A percentile compares a stretch with the other conserved stretches of the same genome.
phyloP scores from a whole-genome alignment of 2,329 filamentous ascomycete genomes.

The Geoglossum cookeanum region DNA sequence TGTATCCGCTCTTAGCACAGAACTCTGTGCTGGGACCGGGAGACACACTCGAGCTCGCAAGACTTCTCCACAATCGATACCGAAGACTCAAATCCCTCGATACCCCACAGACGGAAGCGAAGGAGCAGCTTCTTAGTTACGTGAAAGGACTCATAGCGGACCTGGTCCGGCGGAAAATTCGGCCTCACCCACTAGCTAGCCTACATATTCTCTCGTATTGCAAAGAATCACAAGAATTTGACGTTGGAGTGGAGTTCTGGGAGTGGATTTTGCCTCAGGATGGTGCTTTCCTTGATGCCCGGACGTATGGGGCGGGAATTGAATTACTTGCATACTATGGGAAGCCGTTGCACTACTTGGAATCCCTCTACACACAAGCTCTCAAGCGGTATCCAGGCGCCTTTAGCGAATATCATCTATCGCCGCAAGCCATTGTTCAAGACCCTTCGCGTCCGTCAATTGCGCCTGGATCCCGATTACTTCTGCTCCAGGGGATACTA shows the following conservation, averaged over 20 bases:
- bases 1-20: background rate
- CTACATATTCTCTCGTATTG: slow-evolving; percentile 28
- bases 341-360: slow-evolving; percentile 22
- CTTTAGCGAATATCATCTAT: slow-evolving; percentile 28
- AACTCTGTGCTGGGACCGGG: background rate
- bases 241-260: slow-evolving; percentile 26
- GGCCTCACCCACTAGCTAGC: slow-evolving; percentile 18
- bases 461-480: slow-evolving; percentile 20
- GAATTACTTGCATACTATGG: slow-evolving; percentile 27
- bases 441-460: slow-evolving; percentile 19
- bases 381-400: slow-evolving; percentile 27
- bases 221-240: slow-evolving; percentile 25
- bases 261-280: slow-evolving; percentile 26
- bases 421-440: slow-evolving; percentile 26
- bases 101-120: too few species aligned
- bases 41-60: slow-evolving; percentile 1
- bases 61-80: background rate
- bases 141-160: background rate
- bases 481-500: slow-evolving; percentile 28
- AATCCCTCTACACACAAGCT: slow-evolving; percentile 25
- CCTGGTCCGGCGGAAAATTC: background rate
- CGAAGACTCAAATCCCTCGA: background rate
- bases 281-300: slow-evolving; percentile 21
- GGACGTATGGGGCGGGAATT: slow-evolving; percentile 30
- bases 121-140: background rate